Base-by-base conservation (phyloP, 768 basidiomycete species). In the Podaxis rugospora region DNA sequence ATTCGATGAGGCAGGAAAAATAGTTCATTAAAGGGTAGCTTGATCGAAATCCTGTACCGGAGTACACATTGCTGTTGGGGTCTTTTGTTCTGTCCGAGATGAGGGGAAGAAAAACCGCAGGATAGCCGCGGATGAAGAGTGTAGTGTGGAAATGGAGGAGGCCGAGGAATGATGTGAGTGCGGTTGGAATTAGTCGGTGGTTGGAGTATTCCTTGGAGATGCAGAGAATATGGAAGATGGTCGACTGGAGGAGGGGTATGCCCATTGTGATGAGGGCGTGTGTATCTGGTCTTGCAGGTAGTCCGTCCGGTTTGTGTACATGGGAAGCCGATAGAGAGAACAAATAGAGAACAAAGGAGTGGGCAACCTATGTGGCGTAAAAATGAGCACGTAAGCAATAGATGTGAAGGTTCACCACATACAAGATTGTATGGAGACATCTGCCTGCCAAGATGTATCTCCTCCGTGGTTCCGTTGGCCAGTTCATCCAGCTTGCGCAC, bases 211-310 rank as follows among this genome's bases (percentile, higher is more conserved):
- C 74, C 66, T 85, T 84, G 36, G 79, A 84, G 46, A 87, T 76
- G n/a, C 88, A 86, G 1, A 92, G 71, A 39, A 82, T 70, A 65
- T 92, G 90, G 59, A 88, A 78, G 54, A 89, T 75, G 0, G 82
- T 79, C 52, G 90, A 76, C 78, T 92, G 90, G 16, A 92, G 71
- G 23, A 92, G 78, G 3, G 91, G 91, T 27, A 92, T 78, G 5
- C 86, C 72, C 57, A 92, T 83, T 6, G 87, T 89, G 61, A 92
- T 77, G n/a, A 90, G 75, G 25, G 84, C 83, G 66, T 92, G 88
- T 52, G 83, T 81, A 66, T 90, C 89, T 4, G 90, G 91, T 47
- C 90, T 77, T 7, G 88, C 81, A 0, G 84, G 84, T 3, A 76
- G 67, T 1, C 75, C 78, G 2, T 59, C 76, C 2, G 75, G 67